These are phyloP conservation scores for Xanthoparmelia taractica DNA, from an alignment of 495 filamentous ascomycete genomes.

Conservation along the genomic window DNA sequence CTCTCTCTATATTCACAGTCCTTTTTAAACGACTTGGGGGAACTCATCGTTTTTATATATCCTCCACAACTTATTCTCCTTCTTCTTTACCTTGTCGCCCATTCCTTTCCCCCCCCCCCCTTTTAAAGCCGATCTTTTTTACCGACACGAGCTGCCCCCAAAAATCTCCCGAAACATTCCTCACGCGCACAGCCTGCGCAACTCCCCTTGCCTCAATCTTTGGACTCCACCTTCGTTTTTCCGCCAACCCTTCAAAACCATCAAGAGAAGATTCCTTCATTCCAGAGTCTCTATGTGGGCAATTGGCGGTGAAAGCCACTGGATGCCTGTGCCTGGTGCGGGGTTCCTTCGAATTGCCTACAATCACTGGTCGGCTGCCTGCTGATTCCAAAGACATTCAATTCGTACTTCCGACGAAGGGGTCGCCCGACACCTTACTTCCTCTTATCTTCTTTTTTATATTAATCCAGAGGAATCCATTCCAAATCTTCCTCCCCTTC, in stretches of 20 bases:
- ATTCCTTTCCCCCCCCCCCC: neutral
- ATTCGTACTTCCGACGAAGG: slow-evolving; percentile 21
- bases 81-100: neutral
- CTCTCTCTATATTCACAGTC: neutral
- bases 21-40: too few relatives aligned
- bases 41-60: too few relatives aligned
- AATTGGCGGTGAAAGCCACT: slow-evolving; percentile 18
- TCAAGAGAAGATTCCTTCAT: slow-evolving; percentile 26
- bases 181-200: slow-evolving; percentile 24
- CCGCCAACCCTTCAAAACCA: neutral
- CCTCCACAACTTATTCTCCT: too few relatives aligned
- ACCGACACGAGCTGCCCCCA: slow-evolving; percentile 23
- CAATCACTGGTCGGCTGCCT: slow-evolving; percentile 29
- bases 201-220: slow-evolving; percentile 20
- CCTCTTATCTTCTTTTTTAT: slow-evolving; percentile 19
- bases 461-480: slow-evolving; percentile 30
- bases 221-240: neutral
- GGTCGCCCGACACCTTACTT: slow-evolving; percentile 26
- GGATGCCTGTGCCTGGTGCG: slow-evolving; percentile 23
- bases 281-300: slow-evolving; percentile 26
- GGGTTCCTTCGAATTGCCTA: slow-evolving; percentile 20
- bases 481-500: slow-evolving; percentile 25
- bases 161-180: slow-evolving; percentile 28
- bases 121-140: slow-evolving; percentile 29
- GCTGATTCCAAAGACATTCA: slow-evolving; percentile 22